phyloP scores from a whole-genome alignment of 2,329 filamentous ascomycete species.

The Sporothrix humicola region DNA sequence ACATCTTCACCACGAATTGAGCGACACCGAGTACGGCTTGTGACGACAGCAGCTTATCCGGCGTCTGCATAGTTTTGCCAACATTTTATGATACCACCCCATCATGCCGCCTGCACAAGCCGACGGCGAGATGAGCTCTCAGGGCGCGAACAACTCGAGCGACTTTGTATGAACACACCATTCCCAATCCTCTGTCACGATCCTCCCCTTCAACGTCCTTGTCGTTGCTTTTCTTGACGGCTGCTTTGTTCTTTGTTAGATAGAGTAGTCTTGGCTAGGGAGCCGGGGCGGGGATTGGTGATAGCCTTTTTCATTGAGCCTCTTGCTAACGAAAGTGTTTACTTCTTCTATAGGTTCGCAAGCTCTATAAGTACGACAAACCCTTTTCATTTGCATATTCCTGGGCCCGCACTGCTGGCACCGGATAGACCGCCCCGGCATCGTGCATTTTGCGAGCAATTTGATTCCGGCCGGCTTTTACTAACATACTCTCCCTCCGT shows the following conservation, averaged over 20 bases:
- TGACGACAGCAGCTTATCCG: background rate
- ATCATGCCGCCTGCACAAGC: slow-evolving; percentile 43
- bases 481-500: background rate
- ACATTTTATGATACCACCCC: slow-evolving; percentile 37
- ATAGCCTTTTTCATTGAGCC: background rate
- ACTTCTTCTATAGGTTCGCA: slow-evolving; percentile 74
- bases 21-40: background rate
- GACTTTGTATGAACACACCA: slow-evolving; percentile 77
- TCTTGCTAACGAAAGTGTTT: slow-evolving; percentile 35
- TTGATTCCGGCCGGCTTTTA: background rate
- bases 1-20: background rate
- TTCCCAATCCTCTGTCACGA: background rate
- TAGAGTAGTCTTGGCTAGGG: background rate
- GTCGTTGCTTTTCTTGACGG: background rate
- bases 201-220: background rate
- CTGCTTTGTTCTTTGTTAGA: slow-evolving; percentile 1
- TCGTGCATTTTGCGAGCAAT: background rate
- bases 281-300: background rate
- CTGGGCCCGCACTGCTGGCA: background rate
- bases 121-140: slow-evolving; percentile 48
- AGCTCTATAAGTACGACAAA: slow-evolving; percentile 84
- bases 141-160: slow-evolving; percentile 78
- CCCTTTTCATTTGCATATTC: background rate
- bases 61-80: background rate
- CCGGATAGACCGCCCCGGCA: background rate